Base-by-base conservation (phyloP, 495 filamentous ascomycete species). In the Talaromyces nanjingensis region DNA sequence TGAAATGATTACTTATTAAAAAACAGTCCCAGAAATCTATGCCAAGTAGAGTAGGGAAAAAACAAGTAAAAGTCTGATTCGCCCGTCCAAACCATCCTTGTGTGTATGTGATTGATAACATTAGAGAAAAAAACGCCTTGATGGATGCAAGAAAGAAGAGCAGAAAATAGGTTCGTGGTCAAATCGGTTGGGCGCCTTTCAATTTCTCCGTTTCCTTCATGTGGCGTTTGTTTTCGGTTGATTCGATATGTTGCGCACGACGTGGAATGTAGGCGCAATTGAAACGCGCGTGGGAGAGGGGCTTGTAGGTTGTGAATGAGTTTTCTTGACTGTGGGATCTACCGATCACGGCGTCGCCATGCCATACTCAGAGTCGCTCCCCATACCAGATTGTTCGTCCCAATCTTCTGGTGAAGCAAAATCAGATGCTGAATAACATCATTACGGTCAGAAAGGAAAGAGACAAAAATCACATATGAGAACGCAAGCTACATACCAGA, bases 311-410 rank as follows among this genome's bases (percentile, higher is more conserved):
- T 42, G 9, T 42, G 37, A 42, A 16, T 20, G 45, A 20, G 6
- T 9, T 49, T 31, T 45, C 5, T 49, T 49, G 45, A 29, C 18
- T n/a, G 20, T 55, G 11, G 20, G 12, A 27, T 52, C 39, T 42
- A 34, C 29, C 18, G 18, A 54, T 65, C 66, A 78, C 47, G 77
- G 77, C 42, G 73, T 75, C n/a, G 67, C 70, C 33, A 77, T 58
- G 22, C 77, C 76, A 66, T 75, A 69, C 27, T 80, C 78, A 18
- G 77, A 79, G 66, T 79, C 78, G 37, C 74, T 78, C 22, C 72
- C 76, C 65, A 80, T 67, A 22, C 66, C 67, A n/a, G 77, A 80
- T 39, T 76, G 73, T 31, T 76, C 74, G 63, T 79, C 78, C 78
- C 78, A 80, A 65, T 78, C 77, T 42, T 80, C 77, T 57, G 72